Base-by-base conservation (phyloP, 164 flowering plant species). In the Paratinospora sagittata region DNA sequence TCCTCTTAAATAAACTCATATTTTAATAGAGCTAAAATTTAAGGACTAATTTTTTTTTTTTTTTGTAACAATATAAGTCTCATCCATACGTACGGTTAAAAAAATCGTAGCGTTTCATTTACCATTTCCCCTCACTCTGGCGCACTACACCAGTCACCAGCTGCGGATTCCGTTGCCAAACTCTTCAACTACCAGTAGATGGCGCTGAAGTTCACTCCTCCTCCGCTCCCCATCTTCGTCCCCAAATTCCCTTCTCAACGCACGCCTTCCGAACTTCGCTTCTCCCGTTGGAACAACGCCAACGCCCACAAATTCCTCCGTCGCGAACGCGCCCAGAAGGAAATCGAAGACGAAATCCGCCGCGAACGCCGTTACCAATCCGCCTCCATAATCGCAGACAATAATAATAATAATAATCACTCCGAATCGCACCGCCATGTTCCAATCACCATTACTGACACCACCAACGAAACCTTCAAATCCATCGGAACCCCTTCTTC, bases 201-300 rank as follows among this genome's bases (percentile, higher is more conserved):
- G 92, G 87, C 87, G 69, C 77, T 86, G 11, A 85, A 83, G 72
- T 21, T 84, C 60, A 45, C 75, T 27, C 66, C 75, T 30, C 84
- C 85, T 0, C 68, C 72, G 9, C 58, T 83, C 87, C 73, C 85
- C 93, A 24, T 74, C 88, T 24, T 88, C 86, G 81, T 47, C 84
- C 23, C 90, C 90, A 17, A 78, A 58, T 13, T 82, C 41, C 78
- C 75, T 19, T 7, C 79, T 43, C 65, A 65, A 37, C 87, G 84
- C 16, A 76, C 81, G 14, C 63, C 84, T 68, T 78, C 88, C 36
- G 90, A 85, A 74, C 36, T 90, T 70, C 88, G 87, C 8, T 89
- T 90, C 81, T 83, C 98, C 7, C 88, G 96, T 23, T 94, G 98
- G 98, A 85, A 88, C 87, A 90, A 92, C 88, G 90, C 96, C 78